Evolutionary conservation across 1,284 basidiomycete genomes (phyloP), one percentile per base, ranked within the genome.

Genomic region (Ustilago bromivora): DNA sequence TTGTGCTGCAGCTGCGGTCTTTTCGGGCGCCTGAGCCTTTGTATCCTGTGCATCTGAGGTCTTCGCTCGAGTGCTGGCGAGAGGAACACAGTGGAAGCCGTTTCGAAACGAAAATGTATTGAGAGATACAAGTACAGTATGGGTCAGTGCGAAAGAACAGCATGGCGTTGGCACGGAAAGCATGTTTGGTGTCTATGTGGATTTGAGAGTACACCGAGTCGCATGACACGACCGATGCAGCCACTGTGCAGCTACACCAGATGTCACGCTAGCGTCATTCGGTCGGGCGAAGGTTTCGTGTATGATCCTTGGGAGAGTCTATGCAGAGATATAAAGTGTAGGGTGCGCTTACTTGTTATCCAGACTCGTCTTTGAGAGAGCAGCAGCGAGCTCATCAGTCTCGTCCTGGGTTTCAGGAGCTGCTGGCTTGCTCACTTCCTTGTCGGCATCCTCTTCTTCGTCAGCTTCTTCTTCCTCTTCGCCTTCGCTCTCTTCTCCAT

Each of bases 401-500:
- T 77, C 74, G 38, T 71, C 69, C 32, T 72, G 65, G 36, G 46
- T 36, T 40, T 43, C 47, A 13, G 53, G 13, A 31, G 38, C 52
- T 31, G 46, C 55, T 64, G 58, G 58, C 47, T 43, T 35, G 53
- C 49, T 17, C 31, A 41, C 60, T 28, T 62, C 57, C 35, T 66
- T 66, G 2, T 67, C 71, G 11, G 57, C 71, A 9, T 71, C 67
- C 12, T 60, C 58, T 4, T 73, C 67, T 1, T 72, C 58, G 17
- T 68, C 72, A 7, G 81, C 77, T 12, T 79, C 78, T 0, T 78
- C 79, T 23, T 76, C 78, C 3, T 74, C 78, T 19, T 81, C 82
- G 3, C 71, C 84, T 19, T 82, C 82, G 31, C 80, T 80, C 19
- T 81, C 80, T 58, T 85, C 84, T n/a, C 83, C 83, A 1, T 85